A percentile compares a stretch with the other conserved stretches of the same genome.
phyloP scores from a whole-genome alignment of 2,329 filamentous ascomycete genomes.

The Alternaria metachromatica region DNA sequence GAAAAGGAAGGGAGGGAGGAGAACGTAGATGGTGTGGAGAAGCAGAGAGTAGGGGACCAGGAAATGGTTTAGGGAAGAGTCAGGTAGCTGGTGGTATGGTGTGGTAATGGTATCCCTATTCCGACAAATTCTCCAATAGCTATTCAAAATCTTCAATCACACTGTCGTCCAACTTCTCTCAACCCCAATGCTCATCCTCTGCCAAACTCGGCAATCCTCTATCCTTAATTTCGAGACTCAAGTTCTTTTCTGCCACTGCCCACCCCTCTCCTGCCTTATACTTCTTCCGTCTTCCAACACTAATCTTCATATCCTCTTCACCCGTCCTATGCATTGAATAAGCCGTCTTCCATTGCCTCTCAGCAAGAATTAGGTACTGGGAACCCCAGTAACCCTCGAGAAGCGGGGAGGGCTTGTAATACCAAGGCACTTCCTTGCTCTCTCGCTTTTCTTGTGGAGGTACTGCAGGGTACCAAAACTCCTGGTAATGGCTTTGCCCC shows the following conservation, averaged over 20 bases:
- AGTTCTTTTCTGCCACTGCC: background rate
- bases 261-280: background rate
- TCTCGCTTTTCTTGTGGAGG: background rate
- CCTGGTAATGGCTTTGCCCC: no score
- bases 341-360: background rate
- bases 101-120: background rate
- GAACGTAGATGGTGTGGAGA: background rate
- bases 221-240: background rate
- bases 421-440: background rate
- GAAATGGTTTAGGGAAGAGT: background rate
- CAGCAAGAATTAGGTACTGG: rapidly evolving
- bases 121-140: background rate
- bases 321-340: background rate
- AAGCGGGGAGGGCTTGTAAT: rapidly evolving
- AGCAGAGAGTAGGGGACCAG: background rate
- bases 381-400: background rate
- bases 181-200: background rate
- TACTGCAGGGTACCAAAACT: background rate
- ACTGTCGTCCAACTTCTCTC: background rate
- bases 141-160: background rate
- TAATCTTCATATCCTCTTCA: background rate
- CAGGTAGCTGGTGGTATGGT: background rate
- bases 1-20: background rate
- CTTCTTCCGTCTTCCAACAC: background rate
- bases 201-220: background rate